Evolutionary conservation across 139 green algal species (phyloP), one percentile per base, ranked within the genome.

Genomic region (Volvox africanus): DNA sequence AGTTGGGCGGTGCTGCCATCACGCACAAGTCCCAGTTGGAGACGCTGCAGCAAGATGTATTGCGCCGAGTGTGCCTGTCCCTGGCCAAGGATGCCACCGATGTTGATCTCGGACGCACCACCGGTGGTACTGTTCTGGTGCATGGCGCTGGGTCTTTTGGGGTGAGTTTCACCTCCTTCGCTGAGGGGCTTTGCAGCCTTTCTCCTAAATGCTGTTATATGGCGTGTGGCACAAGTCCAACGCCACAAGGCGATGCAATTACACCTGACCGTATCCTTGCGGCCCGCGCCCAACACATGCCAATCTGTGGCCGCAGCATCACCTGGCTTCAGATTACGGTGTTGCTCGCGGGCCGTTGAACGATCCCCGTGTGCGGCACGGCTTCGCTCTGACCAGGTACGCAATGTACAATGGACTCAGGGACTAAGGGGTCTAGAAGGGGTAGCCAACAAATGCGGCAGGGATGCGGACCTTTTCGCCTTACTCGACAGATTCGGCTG

Each of bases 61-160:
- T 97, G 37, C 68, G 36, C 11, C 30, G 61, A 20, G 81, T 36
- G n/a, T 62, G 18, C 35, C 79, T 13, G 11, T n/a, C 33, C 18
- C 33, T 32, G 32, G 62, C 33, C 33, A 24, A 20, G 9, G 82
- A 68, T 1, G 24, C 21, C 44, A 14, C 44, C 44, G 44, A 36
- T 18, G 50, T 1, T 28, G 65, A 62, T 61, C 19, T 11, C n/a
- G 61, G 18, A 13, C 37, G 6, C 62, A 22, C 0, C 22, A 21
- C 26, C 85, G 33, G 73, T 33, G 50, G 37, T 33, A 90, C 75
- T 0, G 89, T 96, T 0, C 65, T 97, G 0, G 94, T 97, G 0
- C 96, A 97, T 36, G 96, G 96, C 3, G 96, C 96, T n/a, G 96
- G 96, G n/a, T 95, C 91, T 20, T 97, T 96, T 83, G 96, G 96